These are phyloP conservation scores for Phoma sp. DNA, from an alignment of 2,329 filamentous ascomycete genomes.

Conservation along the genomic window DNA sequence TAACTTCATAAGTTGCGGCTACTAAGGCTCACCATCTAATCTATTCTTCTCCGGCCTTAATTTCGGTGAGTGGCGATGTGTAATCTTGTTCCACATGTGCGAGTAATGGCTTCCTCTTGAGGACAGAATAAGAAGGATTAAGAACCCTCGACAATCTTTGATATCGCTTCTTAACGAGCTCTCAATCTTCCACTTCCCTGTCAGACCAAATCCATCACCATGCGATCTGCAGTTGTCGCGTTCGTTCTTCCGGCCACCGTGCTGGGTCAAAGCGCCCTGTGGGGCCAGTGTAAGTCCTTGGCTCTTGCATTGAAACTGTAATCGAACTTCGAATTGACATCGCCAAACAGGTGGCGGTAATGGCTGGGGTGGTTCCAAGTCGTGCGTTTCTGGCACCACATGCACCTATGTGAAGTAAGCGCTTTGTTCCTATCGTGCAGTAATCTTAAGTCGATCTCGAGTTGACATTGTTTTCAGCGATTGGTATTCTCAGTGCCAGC, in stretches of 20 bases:
- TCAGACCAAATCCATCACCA: background rate
- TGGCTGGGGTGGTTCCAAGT: background rate
- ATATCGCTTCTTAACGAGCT: background rate
- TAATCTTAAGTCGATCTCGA: background rate
- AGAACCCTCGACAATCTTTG: background rate
- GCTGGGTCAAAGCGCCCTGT: background rate
- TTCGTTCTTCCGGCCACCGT: background rate
- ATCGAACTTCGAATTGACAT: background rate
- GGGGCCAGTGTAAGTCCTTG: background rate
- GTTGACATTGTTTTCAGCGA: background rate
- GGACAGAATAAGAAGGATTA: background rate
- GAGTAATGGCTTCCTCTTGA: background rate
- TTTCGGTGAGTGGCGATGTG: background rate
- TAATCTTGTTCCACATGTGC: background rate
- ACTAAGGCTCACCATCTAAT: background rate
- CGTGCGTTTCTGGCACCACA: background rate
- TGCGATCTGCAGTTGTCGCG: background rate
- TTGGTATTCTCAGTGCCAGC: background rate
- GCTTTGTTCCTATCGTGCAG: background rate
- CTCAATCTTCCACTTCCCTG: background rate
- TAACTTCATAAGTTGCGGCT: background rate
- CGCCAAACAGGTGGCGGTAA: background rate
- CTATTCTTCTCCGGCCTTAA: background rate
- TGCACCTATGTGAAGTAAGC: background rate
- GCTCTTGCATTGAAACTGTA: background rate